These are phyloP conservation scores for Mortierella alpina DNA, from an alignment of 192 early-diverging fungal genomes.

Conservation along the genomic window DNA sequence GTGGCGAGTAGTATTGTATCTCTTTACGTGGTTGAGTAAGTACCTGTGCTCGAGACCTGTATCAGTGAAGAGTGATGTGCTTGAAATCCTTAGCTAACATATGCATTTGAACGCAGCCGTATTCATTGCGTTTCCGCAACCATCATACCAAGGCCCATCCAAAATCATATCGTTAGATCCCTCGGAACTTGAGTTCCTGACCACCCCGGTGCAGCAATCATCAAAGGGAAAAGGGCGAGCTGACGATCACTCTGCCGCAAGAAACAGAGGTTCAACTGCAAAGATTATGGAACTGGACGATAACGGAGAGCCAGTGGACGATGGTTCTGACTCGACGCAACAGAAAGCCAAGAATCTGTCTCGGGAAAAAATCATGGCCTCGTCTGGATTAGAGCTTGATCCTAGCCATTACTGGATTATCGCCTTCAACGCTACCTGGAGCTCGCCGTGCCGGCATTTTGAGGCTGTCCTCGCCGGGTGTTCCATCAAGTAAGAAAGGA, in stretches of 20 bases:
- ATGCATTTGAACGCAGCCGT: slow-evolving; percentile 27
- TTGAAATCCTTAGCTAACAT: neutral
- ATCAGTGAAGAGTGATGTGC: neutral
- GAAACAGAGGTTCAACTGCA: slow-evolving; percentile 4
- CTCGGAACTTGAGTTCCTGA: slow-evolving; percentile 43
- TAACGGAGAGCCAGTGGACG: slow-evolving; percentile 16
- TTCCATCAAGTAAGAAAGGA: slow-evolving; percentile 54
- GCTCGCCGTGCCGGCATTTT: slow-evolving; percentile 60
- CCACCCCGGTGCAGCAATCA: slow-evolving; percentile 4
- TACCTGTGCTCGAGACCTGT: neutral
- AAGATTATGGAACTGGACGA: slow-evolving; percentile 52
- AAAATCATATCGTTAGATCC: slow-evolving; percentile 56
- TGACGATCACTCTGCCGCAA: slow-evolving; percentile 1
- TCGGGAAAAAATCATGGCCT: too few species aligned
- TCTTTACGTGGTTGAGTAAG: slow-evolving; percentile 56
- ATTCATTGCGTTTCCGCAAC: slow-evolving; percentile 60
- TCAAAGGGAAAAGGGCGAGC: slow-evolving; percentile 21
- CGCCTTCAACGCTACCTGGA: slow-evolving; percentile 65
- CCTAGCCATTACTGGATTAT: slow-evolving; percentile 63
- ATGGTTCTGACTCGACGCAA: neutral
- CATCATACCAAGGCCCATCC: slow-evolving; percentile 63
- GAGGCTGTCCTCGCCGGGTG: slow-evolving; percentile 60
- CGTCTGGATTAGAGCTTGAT: slow-evolving; percentile 6
- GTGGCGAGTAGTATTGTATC: slow-evolving; percentile 52
- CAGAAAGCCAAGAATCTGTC: too few species aligned